Evolutionary conservation across 2,329 filamentous ascomycete genomes (phyloP), one percentile per base, ranked within the genome.

Genomic region (Aspergillus flavus): DNA sequence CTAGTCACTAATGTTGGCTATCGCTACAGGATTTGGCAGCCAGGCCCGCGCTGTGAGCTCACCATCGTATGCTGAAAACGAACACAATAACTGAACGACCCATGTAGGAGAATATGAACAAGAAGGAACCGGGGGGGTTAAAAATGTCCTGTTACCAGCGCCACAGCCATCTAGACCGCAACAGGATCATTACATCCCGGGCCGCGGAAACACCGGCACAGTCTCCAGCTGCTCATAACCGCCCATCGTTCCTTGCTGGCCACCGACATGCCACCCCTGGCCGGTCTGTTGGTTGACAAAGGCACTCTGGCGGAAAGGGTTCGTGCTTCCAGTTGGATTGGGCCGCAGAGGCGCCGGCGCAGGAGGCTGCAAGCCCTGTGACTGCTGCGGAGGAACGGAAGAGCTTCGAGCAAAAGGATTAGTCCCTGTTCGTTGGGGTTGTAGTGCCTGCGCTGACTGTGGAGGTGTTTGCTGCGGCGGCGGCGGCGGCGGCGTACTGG

Each of bases 261-360:
- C 76, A 64, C 87, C 87, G 66, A 90, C 86, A 76, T 97, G 94
- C 93, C 95, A 98, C 1, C 92, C 92, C 77, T 92, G 85, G 0
- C 94, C 94, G 0, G 93, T 96, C 66, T 89, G 85, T 72, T 96
- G 93, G 73, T 96, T 95, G 58, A 96, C 89, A 76, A 97, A 96
- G 4, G 90, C 88, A 53, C 91, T 92, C 74, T 98, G 93, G 19
- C 95, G 87, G 85, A 98, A 98, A 0, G 95, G 95, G 72, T 99
- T 99, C 2, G 94, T 97, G 72, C 87, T 93, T 10, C 93, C 94
- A 0, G 94, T 97, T 1, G 90, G 86, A 72, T 94, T 93, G 2
- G 93, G 87, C 59, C 85, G 85, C 6, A 95, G 80, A 56, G 84
- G 75, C n/a, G 77, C 76, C 3, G 76, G 72, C 14, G 74, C 66